Conservation (phyloP, 257 asterid species). For the Penstemon eatonii region DNA sequence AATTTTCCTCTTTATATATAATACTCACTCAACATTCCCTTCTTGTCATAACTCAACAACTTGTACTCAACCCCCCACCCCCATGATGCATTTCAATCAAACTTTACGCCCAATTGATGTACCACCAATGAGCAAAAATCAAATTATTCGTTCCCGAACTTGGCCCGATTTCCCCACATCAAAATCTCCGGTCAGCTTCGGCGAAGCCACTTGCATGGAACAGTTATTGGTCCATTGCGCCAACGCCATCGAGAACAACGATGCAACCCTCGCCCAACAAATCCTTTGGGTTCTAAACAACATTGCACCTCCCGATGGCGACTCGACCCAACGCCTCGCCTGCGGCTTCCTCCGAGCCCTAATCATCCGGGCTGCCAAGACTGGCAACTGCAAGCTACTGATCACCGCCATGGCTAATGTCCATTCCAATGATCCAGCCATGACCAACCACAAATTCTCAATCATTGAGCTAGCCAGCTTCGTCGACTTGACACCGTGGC, state of each 20-base stretch:
- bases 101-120: slow-evolving; percentile 38
- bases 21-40: neutral
- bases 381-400: slow-evolving; percentile 60
- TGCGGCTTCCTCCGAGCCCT: slow-evolving; percentile 91
- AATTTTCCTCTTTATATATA: neutral
- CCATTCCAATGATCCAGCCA: slow-evolving; percentile 34
- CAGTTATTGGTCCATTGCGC: slow-evolving; percentile 86
- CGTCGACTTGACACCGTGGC: slow-evolving; percentile 98
- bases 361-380: slow-evolving; percentile 69
- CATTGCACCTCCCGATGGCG: slow-evolving; percentile 95
- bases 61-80: neutral
- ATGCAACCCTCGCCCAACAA: slow-evolving; percentile 90
- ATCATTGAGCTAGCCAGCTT: slow-evolving; percentile 75
- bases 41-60: neutral
- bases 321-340: slow-evolving; percentile 85
- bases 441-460: slow-evolving; percentile 62
- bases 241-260: slow-evolving; percentile 79
- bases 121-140: slow-evolving; percentile 44
- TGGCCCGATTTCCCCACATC: slow-evolving; percentile 76
- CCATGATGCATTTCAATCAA: slow-evolving; percentile 75
- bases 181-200: slow-evolving; percentile 42
- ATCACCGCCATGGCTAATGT: slow-evolving; percentile 51
- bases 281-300: slow-evolving; percentile 95
- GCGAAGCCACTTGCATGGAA: slow-evolving; percentile 92
- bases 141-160: slow-evolving; percentile 33